A percentile compares a stretch with the other conserved stretches of the same genome.
Evolutionary conservation across 768 basidiomycete species (phyloP).

Genomic region (Guyanaporus albipodus): DNA sequence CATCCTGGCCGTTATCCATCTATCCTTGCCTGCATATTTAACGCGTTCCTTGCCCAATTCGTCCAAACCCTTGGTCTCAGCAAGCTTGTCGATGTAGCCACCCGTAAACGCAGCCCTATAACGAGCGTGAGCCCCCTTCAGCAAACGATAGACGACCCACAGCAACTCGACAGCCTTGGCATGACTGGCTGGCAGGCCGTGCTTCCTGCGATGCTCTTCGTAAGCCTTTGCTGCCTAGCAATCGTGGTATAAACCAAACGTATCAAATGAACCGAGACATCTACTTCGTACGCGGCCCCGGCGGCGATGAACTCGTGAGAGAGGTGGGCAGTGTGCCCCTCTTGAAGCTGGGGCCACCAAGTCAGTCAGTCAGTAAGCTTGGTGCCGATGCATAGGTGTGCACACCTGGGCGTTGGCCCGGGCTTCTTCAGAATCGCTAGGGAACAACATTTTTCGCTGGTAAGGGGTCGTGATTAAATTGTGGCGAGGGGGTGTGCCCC

Average conservation of each 20-base stretch:
- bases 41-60: slow-evolving; percentile 13
- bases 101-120: slow-evolving; percentile 26
- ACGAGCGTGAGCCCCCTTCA: neutral
- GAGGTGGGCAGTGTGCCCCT: slow-evolving; percentile 19
- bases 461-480: too few species aligned
- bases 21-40: slow-evolving; percentile 22
- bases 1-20: neutral
- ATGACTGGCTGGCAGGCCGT: slow-evolving; percentile 24
- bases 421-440: slow-evolving; percentile 22
- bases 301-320: slow-evolving; percentile 27
- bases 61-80: slow-evolving; percentile 26
- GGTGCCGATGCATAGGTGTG: too few species aligned
- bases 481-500: too few species aligned
- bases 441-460: slow-evolving; percentile 24
- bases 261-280: neutral
- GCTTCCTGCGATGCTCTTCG: slow-evolving; percentile 15
- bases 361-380: slow-evolving; percentile 3
- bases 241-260: neutral
- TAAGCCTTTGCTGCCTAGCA: slow-evolving; percentile 31
- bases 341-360: slow-evolving; percentile 9
- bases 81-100: slow-evolving; percentile 22
- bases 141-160: slow-evolving; percentile 8
- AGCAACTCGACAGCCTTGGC: slow-evolving; percentile 21
- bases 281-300: slow-evolving; percentile 29
- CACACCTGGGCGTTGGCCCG: slow-evolving; percentile 18